Percentiles rank a stretch among this genome's conserved stretches.
Evolutionary conservation across 176 grass and related monocot species (phyloP).

Genomic region (Thalia dealbata): DNA sequence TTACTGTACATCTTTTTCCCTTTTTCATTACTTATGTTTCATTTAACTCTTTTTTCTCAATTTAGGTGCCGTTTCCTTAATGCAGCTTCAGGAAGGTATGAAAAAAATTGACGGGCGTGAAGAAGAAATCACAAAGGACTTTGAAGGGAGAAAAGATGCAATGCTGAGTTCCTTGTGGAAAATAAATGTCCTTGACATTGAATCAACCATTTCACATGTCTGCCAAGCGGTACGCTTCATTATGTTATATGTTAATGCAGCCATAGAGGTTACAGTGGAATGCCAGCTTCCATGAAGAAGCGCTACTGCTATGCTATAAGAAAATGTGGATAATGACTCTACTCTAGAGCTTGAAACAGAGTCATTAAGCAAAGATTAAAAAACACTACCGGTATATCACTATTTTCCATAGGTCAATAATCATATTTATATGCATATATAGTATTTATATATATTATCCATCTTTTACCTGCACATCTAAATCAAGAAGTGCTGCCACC

Average conservation of each 20-base stretch:
- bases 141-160: slow-evolving; percentile 81
- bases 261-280: not conserved
- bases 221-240: slow-evolving; percentile 65
- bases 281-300: not conserved
- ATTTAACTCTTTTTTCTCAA: not conserved
- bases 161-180: slow-evolving; percentile 93
- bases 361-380: too few relatives aligned
- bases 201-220: slow-evolving; percentile 59
- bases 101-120: slow-evolving; percentile 56
- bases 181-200: slow-evolving; percentile 95
- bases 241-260: not conserved
- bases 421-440: too few relatives aligned
- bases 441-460: too few relatives aligned
- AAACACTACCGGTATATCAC: too few relatives aligned
- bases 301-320: too few relatives aligned
- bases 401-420: too few relatives aligned
- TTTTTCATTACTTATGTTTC: not conserved
- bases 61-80: slow-evolving; percentile 67
- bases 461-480: too few relatives aligned
- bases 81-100: slow-evolving; percentile 83
- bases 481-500: too few relatives aligned
- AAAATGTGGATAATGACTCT: too few relatives aligned
- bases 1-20: not conserved
- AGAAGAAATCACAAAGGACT: slow-evolving; percentile 39
- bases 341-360: too few relatives aligned